A percentile compares a stretch with the other conserved stretches of the same genome.
Evolutionary conservation across 2,329 filamentous ascomycete species (phyloP).

Genomic region (Paraphoma sp.): DNA sequence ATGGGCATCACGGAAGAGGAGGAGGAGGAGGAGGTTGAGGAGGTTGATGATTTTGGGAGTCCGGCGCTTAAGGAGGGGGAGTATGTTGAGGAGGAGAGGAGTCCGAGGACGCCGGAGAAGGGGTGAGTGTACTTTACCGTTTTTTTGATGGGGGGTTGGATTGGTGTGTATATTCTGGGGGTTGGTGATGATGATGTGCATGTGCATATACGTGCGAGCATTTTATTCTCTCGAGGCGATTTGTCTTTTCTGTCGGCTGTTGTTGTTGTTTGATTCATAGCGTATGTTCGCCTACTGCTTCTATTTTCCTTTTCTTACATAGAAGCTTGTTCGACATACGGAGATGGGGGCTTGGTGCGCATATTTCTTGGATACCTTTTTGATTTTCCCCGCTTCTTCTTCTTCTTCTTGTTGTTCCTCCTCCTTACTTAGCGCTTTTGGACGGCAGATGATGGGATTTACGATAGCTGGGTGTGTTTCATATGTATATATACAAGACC

Average conservation of each 20-base stretch:
- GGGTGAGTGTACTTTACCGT: not conserved
- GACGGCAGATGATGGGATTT: not conserved
- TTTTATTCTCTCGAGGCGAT: no score
- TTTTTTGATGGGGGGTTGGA: not conserved
- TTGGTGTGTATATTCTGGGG: not conserved
- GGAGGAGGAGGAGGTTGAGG: slow-evolving; percentile 56
- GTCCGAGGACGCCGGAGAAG: not conserved
- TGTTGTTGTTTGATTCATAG: not conserved
- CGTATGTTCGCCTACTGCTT: not conserved
- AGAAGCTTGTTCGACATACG: not conserved
- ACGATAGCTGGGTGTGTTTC: not conserved
- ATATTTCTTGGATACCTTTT: not conserved
- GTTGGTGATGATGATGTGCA: no score
- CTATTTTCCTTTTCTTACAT: not conserved
- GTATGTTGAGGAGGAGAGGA: slow-evolving; percentile 35
- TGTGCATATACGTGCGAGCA: no score
- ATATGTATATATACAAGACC: not conserved
- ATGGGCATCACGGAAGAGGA: slow-evolving; percentile 62
- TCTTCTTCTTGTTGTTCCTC: not conserved
- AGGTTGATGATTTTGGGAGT: slow-evolving; percentile 63
- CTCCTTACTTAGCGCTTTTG: no score
- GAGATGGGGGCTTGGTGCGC: not conserved
- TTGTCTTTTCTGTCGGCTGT: no score
- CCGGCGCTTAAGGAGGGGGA: slow-evolving; percentile 52
- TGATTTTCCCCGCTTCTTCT: slow-evolving; percentile 1